Evolutionary conservation across 495 filamentous ascomycete genomes (phyloP).

Genomic region (Talaromyces proteolyticus): DNA sequence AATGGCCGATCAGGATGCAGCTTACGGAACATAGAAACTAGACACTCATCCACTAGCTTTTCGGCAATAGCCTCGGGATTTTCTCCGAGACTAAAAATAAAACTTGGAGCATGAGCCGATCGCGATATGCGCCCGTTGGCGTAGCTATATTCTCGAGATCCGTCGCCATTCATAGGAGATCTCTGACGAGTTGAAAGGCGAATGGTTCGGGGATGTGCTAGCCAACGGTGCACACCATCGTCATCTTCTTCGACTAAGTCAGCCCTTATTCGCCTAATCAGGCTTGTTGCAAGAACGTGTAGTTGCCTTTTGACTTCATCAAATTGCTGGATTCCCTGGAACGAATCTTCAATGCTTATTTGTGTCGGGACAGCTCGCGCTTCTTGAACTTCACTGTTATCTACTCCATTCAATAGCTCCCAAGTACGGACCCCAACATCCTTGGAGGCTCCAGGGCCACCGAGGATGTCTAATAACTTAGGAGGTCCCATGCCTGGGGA

Average conservation of each 20-base stretch:
- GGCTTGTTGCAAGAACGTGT: constrained; percentile 52
- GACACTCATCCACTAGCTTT: constrained; percentile 59
- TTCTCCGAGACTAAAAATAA: constrained; percentile 59
- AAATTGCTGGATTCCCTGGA: constrained; percentile 57
- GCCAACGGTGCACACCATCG: constrained; percentile 42
- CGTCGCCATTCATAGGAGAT: constrained; percentile 47
- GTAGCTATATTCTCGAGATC: constrained; percentile 31
- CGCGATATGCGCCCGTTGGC: constrained; percentile 62
- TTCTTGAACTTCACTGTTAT: constrained; percentile 58
- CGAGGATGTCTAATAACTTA: constrained; percentile 57
- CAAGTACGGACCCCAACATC: constrained; percentile 67
- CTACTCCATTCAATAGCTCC: constrained; percentile 69
- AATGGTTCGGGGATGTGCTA: constrained; percentile 64
- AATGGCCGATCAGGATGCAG: constrained; percentile 62
- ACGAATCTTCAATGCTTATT: constrained; percentile 94
- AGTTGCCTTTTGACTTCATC: constrained; percentile 61
- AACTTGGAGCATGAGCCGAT: constrained; percentile 59
- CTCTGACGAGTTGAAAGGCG: constrained; percentile 71
- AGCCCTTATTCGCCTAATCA: constrained; percentile 70
- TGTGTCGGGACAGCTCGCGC: constrained; percentile 72
- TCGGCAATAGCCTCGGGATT: constrained; percentile 53
- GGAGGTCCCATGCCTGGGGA: constrained; percentile 54
- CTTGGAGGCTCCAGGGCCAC: constrained; percentile 59
- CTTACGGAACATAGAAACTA: constrained; percentile 65
- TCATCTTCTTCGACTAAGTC: constrained; percentile 60